These are phyloP conservation scores for Juncus effusus DNA, from an alignment of 176 grass and related monocot genomes.

Conservation along the genomic window DNA sequence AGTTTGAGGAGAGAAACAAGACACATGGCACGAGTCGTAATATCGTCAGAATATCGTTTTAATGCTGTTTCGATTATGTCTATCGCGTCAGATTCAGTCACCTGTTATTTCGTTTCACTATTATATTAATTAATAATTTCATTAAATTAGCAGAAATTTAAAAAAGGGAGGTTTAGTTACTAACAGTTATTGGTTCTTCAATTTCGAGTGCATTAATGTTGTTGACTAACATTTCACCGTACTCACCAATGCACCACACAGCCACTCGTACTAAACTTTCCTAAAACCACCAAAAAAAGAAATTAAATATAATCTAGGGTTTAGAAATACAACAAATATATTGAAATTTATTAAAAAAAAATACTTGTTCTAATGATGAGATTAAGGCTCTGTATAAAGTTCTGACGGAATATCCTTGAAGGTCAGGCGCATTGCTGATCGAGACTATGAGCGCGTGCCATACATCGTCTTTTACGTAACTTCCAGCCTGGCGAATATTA, in stretches of 20 bases:
- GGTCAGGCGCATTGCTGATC: conserved; percentile 85
- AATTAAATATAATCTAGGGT: conserved; percentile 21
- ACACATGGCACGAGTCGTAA: conserved; percentile 93
- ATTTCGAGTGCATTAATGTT: conserved; percentile 63
- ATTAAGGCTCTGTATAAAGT: conserved; percentile 70
- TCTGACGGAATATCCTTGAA: conserved; percentile 98
- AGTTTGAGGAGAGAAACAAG: conserved; percentile 93
- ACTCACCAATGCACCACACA: conserved; percentile 99
- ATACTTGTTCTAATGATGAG: conserved; percentile 72
- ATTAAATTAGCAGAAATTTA: background rate
- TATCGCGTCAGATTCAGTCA: conserved; percentile 93
- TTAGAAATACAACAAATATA: conserved; percentile 11
- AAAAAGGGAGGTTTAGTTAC: conserved; percentile 20
- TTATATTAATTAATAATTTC: too few relatives aligned
- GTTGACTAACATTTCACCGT: conserved; percentile 97
- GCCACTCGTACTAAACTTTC: conserved; percentile 89
- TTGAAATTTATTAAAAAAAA: conserved; percentile 24
- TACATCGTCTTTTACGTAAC: conserved; percentile 90
- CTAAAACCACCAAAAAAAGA: conserved; percentile 35
- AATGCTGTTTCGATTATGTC: conserved; percentile 79
- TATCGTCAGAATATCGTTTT: conserved; percentile 63
- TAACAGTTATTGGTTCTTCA: conserved; percentile 86
- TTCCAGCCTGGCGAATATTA: conserved; percentile 60
- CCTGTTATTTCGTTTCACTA: conserved; percentile 29
- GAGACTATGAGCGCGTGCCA: conserved; percentile 90